Evolutionary conservation across 306 rosid genomes (phyloP), one percentile per base, ranked within the genome.

Genomic region (Casuarina cunninghamiana): DNA sequence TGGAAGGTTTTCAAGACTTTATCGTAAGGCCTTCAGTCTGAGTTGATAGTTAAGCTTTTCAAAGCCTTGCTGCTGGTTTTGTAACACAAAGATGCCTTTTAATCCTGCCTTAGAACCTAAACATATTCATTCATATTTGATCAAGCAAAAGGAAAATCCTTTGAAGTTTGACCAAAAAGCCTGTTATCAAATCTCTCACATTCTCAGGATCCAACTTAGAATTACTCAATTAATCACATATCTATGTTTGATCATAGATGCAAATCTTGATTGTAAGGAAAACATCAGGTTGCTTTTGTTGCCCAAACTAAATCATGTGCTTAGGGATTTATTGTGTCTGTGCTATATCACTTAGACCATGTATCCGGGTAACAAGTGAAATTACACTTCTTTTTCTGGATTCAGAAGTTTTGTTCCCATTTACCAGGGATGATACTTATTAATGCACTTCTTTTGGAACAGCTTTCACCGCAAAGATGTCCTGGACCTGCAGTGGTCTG

Each of bases 381-480:
- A 15, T 41, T 6, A 3, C 32, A 10, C 67, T 75, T 26, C 3
- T 60, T 16, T 26, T 69, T 11, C 43, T 12, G 35, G 3, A 15
- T 74, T 71, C 60, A 13, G 61, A 44, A 35, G 41, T 53, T 63
- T 9, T 13, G 42, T 43, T 37, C 46, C n/a, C 73, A 42, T 73
- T 54, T 72, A 55, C 21, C 11, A 6, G 38, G 78, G 80, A 51
- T 80, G 44, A 26, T 54, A 69, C 63, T 74, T 19, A 15, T 78
- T 19, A 41, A 21, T 35, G 74, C 68, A n/a, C 73, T 71, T 84
- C 81, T 78, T 84, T 73, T 78, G 83, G 57, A 62, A 43, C 78
- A 95, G 97, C 76, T 93, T 96, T 85, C 98, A 93, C 87, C 89
- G 84, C 55, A 93, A 93, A 84, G 98, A 95, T 77, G 91, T 95